Base-by-base conservation (phyloP, 2,329 filamentous ascomycete species). In the Neonectria neomacrospora region DNA sequence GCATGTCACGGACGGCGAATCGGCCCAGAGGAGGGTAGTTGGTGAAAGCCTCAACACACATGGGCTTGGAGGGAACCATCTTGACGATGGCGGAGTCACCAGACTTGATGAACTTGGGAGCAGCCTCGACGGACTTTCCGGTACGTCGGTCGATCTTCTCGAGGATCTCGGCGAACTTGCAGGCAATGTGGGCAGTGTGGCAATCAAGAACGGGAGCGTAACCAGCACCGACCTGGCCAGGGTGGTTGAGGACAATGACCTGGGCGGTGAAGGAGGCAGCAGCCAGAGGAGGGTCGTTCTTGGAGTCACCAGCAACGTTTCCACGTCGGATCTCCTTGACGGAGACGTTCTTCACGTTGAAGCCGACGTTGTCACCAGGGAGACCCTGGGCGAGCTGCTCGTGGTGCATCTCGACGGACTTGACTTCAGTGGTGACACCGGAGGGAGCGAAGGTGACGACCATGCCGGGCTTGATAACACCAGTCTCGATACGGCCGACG, bases 271-370 rank as follows among this genome's bases (percentile, higher is more conserved):
- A 99, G 79, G 91, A 94, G 79, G 95, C 94, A 80, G 89, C 90
- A 79, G 88, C 96, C 81, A 85, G 82, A 73, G 96, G 93, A 78
- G 96, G 96, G 88, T 99, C 96, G 89, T 97, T 96, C 94, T 99
- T 99, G 90, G 93, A 95, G 93, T 99, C 96, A 93, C 94, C 93
- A 79, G 92, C 92, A 78, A 99, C 96, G 91, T 99, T 98, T 81
- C 96, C 96, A 97, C 96, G 96, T 86, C 96, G 96, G 81, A 99
- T 97, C 84, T 99, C 96, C 94, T 99, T 99, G 87, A 99, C 96
- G 85, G 96, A 98, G 80, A 99, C 96, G 96, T 99, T 99, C 94
- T 99, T 99, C 87, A 99, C 95, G 93, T 99, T 99, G 94, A 99
- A 99, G 79, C 96, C 96, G 83, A 99, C 96, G 89, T 99, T 99